Evolutionary conservation across 2,329 filamentous ascomycete genomes (phyloP).

Genomic region (Leptographium wingfieldii): DNA sequence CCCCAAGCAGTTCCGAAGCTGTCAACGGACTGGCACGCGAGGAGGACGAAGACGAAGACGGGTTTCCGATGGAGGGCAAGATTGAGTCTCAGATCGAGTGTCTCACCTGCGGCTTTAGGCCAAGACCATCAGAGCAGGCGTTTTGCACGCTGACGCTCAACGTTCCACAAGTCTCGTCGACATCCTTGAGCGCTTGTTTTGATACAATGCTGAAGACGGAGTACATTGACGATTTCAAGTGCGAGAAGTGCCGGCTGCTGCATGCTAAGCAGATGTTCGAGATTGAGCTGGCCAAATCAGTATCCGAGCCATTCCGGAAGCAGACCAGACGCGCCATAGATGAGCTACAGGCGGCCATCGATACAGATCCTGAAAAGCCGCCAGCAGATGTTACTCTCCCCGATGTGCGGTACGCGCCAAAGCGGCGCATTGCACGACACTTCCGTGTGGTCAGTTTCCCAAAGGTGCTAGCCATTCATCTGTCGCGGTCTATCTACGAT

Average conservation of each 20-base stretch:
- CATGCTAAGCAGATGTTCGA: conserved; percentile 59
- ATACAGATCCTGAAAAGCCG: conserved; percentile 67
- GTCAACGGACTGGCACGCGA: conserved; percentile 7
- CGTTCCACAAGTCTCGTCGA: conserved; percentile 72
- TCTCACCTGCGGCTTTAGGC: conserved; percentile 77
- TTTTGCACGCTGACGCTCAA: conserved; percentile 90
- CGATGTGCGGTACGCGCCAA: conserved; percentile 60
- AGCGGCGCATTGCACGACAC: conserved; percentile 73
- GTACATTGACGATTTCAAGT: conserved; percentile 93
- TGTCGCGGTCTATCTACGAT: conserved; percentile 89
- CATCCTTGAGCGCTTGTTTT: conserved; percentile 76
- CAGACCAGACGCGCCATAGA: conserved; percentile 44
- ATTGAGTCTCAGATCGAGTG: conserved; percentile 95
- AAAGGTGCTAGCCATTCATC: conserved; percentile 79
- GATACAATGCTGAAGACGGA: conserved; percentile 92
- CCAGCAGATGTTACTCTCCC: conserved; percentile 64
- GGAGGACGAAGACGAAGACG: conserved; percentile 44
- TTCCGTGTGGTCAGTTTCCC: conserved; percentile 81
- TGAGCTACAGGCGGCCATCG: conserved; percentile 56
- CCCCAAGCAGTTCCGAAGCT: neutral
- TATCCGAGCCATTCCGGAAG: conserved; percentile 36
- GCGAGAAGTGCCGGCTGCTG: conserved; percentile 79
- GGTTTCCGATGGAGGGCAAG: conserved; percentile 84
- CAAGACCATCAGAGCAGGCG: conserved; percentile 66
- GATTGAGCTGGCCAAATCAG: conserved; percentile 42